Conservation (phyloP, 2,329 filamentous ascomycete genomes). For the Didymella exigua region DNA sequence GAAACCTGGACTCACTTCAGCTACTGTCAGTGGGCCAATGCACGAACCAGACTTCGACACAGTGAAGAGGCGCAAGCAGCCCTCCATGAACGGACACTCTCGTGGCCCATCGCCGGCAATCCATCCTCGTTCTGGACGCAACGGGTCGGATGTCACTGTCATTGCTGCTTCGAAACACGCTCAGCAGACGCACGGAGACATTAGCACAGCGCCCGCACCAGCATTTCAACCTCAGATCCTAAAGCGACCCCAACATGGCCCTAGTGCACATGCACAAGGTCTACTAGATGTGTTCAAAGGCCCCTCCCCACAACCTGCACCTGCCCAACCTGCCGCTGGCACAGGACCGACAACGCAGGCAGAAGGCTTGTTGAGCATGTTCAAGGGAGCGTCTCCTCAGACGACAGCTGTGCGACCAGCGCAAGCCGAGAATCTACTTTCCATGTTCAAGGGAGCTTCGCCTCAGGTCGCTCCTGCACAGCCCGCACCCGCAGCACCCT, state of each 20-base stretch:
- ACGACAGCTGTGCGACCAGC: constrained; percentile 12
- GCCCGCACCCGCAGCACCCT: constrained; percentile 13
- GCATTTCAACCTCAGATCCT: constrained; percentile 46
- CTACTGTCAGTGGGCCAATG: constrained; percentile 50
- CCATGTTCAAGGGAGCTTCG: constrained; percentile 24
- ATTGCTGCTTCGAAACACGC: constrained; percentile 11
- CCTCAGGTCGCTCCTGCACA: constrained; percentile 7
- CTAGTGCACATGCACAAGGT: constrained; percentile 26
- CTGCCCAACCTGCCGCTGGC: not conserved
- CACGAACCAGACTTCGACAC: constrained; percentile 51
- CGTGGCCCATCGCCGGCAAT: constrained; percentile 38
- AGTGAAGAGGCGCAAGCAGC: constrained; percentile 40
- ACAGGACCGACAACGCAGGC: constrained; percentile 23
- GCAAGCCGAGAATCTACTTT: constrained; percentile 29
- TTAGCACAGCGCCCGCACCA: constrained; percentile 16
- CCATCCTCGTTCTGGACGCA: constrained; percentile 19
- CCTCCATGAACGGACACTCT: constrained; percentile 28
- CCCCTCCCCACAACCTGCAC: constrained; percentile 14
- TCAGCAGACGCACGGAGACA: constrained; percentile 11
- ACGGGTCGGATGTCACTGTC: constrained; percentile 11
- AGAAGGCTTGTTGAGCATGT: constrained; percentile 27
- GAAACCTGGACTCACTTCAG: constrained; percentile 43
- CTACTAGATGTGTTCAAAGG: constrained; percentile 28
- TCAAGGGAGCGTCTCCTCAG: constrained; percentile 22
- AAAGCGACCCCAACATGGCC: constrained; percentile 38